Percentiles rank a stretch among this genome's conserved stretches.
phyloP scores from a whole-genome alignment of 805 yeast species.

The Babjeviella inositovora region DNA sequence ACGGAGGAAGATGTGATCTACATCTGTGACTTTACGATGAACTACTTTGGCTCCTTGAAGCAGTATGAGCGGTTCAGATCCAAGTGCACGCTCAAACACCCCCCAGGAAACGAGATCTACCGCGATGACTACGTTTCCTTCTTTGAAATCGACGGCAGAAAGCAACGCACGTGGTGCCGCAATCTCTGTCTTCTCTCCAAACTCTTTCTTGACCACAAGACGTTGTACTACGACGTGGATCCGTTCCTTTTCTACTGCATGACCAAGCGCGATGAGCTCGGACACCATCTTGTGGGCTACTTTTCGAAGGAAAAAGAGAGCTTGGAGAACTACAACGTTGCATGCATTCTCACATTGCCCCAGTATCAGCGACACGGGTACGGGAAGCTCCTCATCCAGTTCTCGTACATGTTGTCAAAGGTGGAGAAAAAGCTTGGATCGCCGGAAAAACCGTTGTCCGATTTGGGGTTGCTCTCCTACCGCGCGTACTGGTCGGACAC shows the following conservation, averaged over 20 bases:
- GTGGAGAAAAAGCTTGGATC: conserved; percentile 87
- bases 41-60: conserved; percentile 75
- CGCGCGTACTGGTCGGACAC: conserved; percentile 96
- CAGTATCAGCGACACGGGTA: conserved; percentile 93
- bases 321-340: conserved; percentile 90
- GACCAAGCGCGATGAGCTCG: conserved; percentile 79
- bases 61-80: conserved; percentile 87
- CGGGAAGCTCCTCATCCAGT: conserved; percentile 83
- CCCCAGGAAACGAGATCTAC: conserved; percentile 97
- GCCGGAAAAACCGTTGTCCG: conserved; percentile 94
- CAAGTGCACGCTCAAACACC: conserved; percentile 83
- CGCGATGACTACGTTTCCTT: conserved; percentile 86
- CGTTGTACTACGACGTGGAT: conserved; percentile 93
- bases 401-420: conserved; percentile 80
- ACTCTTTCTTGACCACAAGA: conserved; percentile 87
- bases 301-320: conserved; percentile 95
- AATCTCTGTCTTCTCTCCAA: conserved; percentile 84
- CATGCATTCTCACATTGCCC: conserved; percentile 91
- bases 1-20: conserved; percentile 85
- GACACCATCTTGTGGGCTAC: conserved; percentile 93
- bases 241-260: conserved; percentile 93
- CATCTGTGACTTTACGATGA: conserved; percentile 81
- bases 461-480: conserved; percentile 82
- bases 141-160: conserved; percentile 94
- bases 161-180: conserved; percentile 95